A percentile compares a stretch with the other conserved stretches of the same genome.
These are phyloP conservation scores for Mucor piriformis DNA, from an alignment of 371 early-diverging fungal genomes.

Conservation along the genomic window DNA sequence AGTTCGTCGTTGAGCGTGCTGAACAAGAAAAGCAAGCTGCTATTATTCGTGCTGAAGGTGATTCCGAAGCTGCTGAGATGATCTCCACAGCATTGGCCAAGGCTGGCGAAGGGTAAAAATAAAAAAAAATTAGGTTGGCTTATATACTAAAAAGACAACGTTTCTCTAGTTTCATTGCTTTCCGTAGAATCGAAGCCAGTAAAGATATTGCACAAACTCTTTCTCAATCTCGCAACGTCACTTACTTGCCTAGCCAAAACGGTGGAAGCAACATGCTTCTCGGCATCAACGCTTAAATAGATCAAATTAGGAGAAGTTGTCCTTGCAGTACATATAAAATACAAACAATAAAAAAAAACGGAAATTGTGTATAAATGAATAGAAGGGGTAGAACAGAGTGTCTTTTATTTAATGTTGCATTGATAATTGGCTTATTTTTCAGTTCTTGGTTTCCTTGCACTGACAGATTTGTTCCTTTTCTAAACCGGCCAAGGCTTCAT, in stretches of 20 bases:
- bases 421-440: not conserved
- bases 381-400: too few relatives aligned
- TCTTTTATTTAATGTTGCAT: too few relatives aligned
- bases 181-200: constrained; percentile 97
- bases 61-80: constrained; percentile 89
- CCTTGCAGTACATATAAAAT: not conserved
- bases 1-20: constrained; percentile 91
- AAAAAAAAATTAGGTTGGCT: not conserved
- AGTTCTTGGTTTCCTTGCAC: constrained; percentile 24
- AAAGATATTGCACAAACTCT: constrained; percentile 96
- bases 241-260: constrained; percentile 82
- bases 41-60: constrained; percentile 99
- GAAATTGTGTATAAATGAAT: not conserved
- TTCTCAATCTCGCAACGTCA: constrained; percentile 82
- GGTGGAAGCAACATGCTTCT: constrained; percentile 60
- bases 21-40: constrained; percentile 97
- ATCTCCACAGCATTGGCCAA: constrained; percentile 87
- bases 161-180: constrained; percentile 69
- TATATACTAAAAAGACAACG: too few relatives aligned
- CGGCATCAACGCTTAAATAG: constrained; percentile 40
- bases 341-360: constrained; percentile 5
- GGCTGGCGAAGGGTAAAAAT: constrained; percentile 70
- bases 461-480: constrained; percentile 37
- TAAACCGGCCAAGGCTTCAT: constrained; percentile 39
- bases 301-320: not conserved